phyloP scores from a whole-genome alignment of 306 rosid genomes.

The apple (Malus domestica) region DNA sequence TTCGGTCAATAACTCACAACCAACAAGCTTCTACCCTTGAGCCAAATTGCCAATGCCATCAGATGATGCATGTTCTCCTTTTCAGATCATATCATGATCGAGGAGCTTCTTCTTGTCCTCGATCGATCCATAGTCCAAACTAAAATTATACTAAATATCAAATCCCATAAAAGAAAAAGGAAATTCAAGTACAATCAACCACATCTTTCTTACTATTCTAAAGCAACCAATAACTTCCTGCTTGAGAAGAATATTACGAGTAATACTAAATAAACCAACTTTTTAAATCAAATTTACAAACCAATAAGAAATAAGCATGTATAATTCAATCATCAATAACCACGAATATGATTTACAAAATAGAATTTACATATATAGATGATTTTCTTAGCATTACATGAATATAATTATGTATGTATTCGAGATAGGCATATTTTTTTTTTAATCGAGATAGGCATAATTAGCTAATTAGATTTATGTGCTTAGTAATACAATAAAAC shows the following conservation, averaged over 20 bases:
- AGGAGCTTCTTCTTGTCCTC: conserved; percentile 16
- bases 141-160: conserved; percentile 32
- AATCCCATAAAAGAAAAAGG: conserved; percentile 19
- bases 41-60: no score
- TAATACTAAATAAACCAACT: no score
- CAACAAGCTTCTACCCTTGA: conserved; percentile 14
- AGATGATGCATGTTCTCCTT: not conserved
- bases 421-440: not conserved
- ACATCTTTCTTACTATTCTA: conserved; percentile 20
- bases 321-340: no score
- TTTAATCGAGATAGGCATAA: not conserved
- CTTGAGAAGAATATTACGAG: not conserved
- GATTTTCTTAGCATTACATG: no score
- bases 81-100: conserved; percentile 7
- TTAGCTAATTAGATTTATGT: not conserved
- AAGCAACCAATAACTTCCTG: conserved; percentile 27
- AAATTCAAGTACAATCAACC: conserved; percentile 29
- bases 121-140: not conserved
- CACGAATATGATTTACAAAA: no score
- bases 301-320: no score
- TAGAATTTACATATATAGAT: no score
- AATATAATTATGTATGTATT: not conserved
- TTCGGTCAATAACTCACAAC: conserved; percentile 33
- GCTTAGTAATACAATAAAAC: conserved; percentile 1
- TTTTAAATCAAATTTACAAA: no score